phyloP scores from a whole-genome alignment of 2,329 filamentous ascomycete genomes.

The Hortaea werneckii region DNA sequence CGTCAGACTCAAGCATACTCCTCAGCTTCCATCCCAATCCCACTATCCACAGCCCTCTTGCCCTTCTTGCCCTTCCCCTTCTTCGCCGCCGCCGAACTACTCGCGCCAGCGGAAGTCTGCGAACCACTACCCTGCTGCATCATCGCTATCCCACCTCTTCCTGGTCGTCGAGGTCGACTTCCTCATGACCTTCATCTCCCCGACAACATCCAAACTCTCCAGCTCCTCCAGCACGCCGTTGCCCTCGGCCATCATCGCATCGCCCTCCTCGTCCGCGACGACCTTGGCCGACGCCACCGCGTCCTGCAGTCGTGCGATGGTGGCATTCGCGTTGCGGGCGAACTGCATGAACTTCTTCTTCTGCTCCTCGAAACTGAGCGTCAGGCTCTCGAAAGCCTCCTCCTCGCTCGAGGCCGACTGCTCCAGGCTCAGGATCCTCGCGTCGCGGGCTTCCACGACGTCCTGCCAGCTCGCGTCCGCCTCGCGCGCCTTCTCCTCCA shows the following conservation, averaged over 20 bases:
- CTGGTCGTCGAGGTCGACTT: slow-evolving; percentile 1
- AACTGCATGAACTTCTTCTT: slow-evolving; percentile 23
- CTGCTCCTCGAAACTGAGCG: slow-evolving; percentile 18
- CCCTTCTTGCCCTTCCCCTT: slow-evolving; percentile 5
- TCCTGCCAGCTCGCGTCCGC: slow-evolving; percentile 34
- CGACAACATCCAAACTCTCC: slow-evolving; percentile 16
- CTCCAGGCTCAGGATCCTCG: slow-evolving; percentile 24
- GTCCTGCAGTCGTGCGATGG: slow-evolving; percentile 23
- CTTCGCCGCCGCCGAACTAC: neutral
- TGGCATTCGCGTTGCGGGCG: slow-evolving; percentile 24
- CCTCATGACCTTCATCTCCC: slow-evolving; percentile 4
- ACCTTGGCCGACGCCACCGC: slow-evolving; percentile 16
- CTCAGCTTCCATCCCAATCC: slow-evolving; percentile 6
- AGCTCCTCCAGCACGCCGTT: slow-evolving; percentile 14
- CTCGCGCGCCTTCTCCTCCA: slow-evolving; percentile 22
- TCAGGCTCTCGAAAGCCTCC: slow-evolving; percentile 16
- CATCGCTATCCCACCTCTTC: neutral
- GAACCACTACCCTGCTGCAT: neutral
- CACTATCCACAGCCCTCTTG: slow-evolving; percentile 8
- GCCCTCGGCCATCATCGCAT: slow-evolving; percentile 5
- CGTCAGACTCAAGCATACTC: neutral
- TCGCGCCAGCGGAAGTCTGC: neutral
- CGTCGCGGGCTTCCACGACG: slow-evolving; percentile 28
- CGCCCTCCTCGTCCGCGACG: slow-evolving; percentile 21
- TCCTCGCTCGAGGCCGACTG: slow-evolving; percentile 15